Conservation (phyloP, 257 asterid genomes). For the Nicotiana tabacum region DNA sequence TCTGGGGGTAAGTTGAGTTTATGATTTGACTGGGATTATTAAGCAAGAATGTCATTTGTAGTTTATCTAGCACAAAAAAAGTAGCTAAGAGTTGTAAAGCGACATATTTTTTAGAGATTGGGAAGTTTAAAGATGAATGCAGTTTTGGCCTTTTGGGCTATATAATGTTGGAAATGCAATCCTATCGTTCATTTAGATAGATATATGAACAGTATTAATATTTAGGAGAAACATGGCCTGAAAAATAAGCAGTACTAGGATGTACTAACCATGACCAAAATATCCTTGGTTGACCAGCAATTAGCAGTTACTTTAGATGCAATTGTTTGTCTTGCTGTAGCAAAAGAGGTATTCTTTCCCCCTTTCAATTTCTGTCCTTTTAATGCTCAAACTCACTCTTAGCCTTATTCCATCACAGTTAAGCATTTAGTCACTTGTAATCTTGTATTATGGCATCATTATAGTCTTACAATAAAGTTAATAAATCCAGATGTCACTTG, state of each 20-base stretch:
- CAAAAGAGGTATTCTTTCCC: neutral
- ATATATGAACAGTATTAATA: neutral
- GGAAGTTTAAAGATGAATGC: neutral
- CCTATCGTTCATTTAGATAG: neutral
- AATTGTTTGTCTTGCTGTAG: neutral
- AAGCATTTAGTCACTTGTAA: neutral
- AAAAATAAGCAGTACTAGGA: neutral
- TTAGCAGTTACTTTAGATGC: constrained; percentile 1
- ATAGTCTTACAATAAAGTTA: neutral
- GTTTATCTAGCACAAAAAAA: neutral
- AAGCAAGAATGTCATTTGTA: neutral
- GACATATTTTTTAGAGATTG: neutral
- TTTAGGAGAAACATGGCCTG: neutral
- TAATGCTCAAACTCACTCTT: neutral
- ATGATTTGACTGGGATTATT: neutral
- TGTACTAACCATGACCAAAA: neutral
- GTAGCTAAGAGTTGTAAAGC: neutral
- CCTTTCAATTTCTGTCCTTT: neutral
- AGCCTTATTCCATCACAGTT: neutral
- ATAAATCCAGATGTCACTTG: neutral
- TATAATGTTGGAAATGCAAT: neutral
- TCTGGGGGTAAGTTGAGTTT: neutral
- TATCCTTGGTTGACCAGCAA: neutral
- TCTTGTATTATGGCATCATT: neutral
- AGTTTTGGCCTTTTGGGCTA: neutral